These are phyloP conservation scores for Cadophora gregata DNA, from an alignment of 2,329 filamentous ascomycete species.

Conservation along the genomic window DNA sequence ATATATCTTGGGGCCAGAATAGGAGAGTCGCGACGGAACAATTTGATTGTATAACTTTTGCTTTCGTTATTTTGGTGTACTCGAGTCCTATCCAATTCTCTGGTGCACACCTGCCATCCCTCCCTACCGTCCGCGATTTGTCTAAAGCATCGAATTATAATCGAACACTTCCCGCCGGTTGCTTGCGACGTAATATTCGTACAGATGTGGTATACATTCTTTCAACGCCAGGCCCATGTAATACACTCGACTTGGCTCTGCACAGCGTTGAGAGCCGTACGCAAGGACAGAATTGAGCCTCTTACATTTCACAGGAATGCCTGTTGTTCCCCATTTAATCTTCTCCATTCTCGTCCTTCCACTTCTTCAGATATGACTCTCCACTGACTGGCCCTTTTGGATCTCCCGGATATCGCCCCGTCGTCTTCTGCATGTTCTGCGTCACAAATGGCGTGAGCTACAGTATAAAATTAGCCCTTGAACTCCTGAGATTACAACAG, in stretches of 20 bases:
- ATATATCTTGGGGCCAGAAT: too few relatives aligned
- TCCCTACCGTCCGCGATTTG: too few relatives aligned
- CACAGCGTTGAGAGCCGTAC: background rate
- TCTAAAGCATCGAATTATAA: background rate
- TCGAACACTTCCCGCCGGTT: background rate
- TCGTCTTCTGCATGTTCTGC: constrained; percentile 57
- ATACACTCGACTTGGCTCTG: constrained; percentile 20
- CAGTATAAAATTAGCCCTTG: constrained; percentile 16
- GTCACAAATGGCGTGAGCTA: constrained; percentile 84
- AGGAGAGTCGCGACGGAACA: too few relatives aligned
- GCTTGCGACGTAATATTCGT: constrained; percentile 14
- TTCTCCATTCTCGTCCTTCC: constrained; percentile 70
- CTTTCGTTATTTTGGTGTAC: too few relatives aligned
- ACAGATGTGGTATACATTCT: constrained; percentile 29
- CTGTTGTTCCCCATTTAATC: constrained; percentile 38
- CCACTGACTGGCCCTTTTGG: constrained; percentile 65
- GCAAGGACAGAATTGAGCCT: background rate
- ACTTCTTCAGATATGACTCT: constrained; percentile 65
- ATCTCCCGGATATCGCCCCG: constrained; percentile 58
- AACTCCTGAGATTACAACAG: background rate
- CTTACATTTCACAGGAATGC: constrained; percentile 1
- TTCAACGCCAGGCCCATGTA: constrained; percentile 28
- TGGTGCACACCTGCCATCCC: background rate
- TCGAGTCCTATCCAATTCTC: background rate
- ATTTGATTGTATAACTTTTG: too few relatives aligned